These are phyloP conservation scores for Dacryopinax primogenitus DNA, from an alignment of 768 basidiomycete species.

Conservation along the genomic window DNA sequence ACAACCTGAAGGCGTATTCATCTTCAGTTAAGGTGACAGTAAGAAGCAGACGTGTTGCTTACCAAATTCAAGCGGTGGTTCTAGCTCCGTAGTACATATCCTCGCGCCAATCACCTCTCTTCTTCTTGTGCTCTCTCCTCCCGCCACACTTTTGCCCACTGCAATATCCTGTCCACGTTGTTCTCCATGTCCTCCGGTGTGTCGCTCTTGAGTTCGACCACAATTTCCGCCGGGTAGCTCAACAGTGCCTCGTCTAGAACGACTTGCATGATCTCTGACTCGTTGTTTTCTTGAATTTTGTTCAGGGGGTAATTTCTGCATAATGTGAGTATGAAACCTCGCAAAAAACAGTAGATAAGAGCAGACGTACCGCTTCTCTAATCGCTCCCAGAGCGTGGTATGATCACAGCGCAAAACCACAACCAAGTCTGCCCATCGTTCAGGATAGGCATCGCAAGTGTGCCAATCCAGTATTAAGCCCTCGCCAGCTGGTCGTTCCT, in stretches of 20 bases:
- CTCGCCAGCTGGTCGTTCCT: slow-evolving; percentile 34
- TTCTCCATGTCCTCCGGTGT: slow-evolving; percentile 65
- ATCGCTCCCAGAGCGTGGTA: slow-evolving; percentile 69
- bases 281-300: slow-evolving; percentile 97
- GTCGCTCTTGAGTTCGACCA: slow-evolving; percentile 74
- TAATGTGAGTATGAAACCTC: slow-evolving; percentile 9
- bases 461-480: slow-evolving; percentile 91
- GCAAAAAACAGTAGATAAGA: background rate
- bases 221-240: slow-evolving; percentile 73
- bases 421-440: slow-evolving; percentile 92
- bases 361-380: slow-evolving; percentile 66
- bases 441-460: slow-evolving; percentile 84
- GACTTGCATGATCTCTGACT: slow-evolving; percentile 95
- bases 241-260: slow-evolving; percentile 77
- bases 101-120: slow-evolving; percentile 12
- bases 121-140: slow-evolving; percentile 23
- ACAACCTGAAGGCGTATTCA: no score
- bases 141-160: slow-evolving; percentile 73
- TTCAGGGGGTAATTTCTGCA: slow-evolving; percentile 69
- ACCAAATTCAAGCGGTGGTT: no score
- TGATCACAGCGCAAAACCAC: slow-evolving; percentile 87
- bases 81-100: background rate
- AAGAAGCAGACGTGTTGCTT: no score
- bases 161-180: slow-evolving; percentile 75
- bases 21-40: no score